Evolutionary conservation across 768 basidiomycete species (phyloP), one percentile per base, ranked within the genome.

Genomic region (Boletellus emodensis): DNA sequence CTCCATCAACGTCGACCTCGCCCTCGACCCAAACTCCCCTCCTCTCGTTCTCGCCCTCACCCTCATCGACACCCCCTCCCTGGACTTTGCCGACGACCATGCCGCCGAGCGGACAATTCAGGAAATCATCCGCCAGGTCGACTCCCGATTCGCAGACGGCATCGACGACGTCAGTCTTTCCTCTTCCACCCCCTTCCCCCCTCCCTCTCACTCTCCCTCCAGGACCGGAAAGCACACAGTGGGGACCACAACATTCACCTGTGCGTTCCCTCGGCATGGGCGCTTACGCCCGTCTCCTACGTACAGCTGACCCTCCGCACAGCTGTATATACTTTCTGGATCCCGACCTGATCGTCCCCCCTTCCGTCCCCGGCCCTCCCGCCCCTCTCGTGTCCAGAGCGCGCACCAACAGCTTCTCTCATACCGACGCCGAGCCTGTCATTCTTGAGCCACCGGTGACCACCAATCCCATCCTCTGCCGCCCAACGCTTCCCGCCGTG

Each of bases 261-360:
- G 86, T 91, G 64, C 57, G 79, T 75, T 44, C 47, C 46, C 43
- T 59, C 51, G 46, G 48, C 53, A 47, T 42, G 63, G 60, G 80
- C 78, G 52, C 53, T 54, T 57, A 59, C 24, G 15, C 24, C 36
- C 43, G 8, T 30, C 30, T 30, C 9, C 28, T 9, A 28, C 28
- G 28, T 28, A 28, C 9, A 9, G 52, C 61, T 61, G 38, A 61
- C 54, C 58, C 42, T 30, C 51, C 58, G 56, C 49, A 30, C 71
- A 90, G 89, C 52, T 91, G 89, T 61, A 82, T 92, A 52, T 92
- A 92, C 72, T 88, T 92, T 71, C 73, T 92, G 70, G 87, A 91
- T 77, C 90, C 90, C 48, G 86, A 88, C 74, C 65, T 76, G 66
- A 88, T 91, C 59, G 76, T 88, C 52, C 86, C 87, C 49, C 85